These are phyloP conservation scores for Boletus tylopilopsis DNA, from an alignment of 768 basidiomycete species.

Conservation along the genomic window DNA sequence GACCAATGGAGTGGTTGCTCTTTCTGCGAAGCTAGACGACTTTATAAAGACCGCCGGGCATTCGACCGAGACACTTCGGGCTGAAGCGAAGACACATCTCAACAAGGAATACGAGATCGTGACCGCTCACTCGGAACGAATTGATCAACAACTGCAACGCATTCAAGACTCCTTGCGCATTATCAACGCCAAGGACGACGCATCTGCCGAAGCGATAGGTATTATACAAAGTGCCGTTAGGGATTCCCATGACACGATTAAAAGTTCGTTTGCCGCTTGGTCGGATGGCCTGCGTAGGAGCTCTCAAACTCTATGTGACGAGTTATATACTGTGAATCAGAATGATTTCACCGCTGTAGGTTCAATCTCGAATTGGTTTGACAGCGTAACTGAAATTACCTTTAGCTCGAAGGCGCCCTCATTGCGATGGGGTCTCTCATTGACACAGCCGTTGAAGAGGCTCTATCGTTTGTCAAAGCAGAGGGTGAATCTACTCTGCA, in stretches of 20 bases:
- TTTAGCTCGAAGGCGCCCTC: conserved; percentile 54
- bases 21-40: conserved; percentile 57
- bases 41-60: conserved; percentile 57
- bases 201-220: conserved; percentile 49
- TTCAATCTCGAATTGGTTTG: conserved; percentile 1
- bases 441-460: conserved; percentile 56
- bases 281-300: conserved; percentile 46
- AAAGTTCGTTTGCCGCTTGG: conserved; percentile 53
- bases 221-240: conserved; percentile 47
- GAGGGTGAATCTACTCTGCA: conserved; percentile 52
- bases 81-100: conserved; percentile 55
- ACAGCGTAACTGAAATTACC: conserved; percentile 3
- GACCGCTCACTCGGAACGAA: conserved; percentile 44
- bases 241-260: conserved; percentile 52
- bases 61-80: conserved; percentile 48
- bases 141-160: conserved; percentile 56
- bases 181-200: conserved; percentile 54
- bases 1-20: conserved; percentile 45
- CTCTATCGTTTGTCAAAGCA: conserved; percentile 50
- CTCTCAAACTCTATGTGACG: conserved; percentile 45
- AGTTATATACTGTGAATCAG: conserved; percentile 42
- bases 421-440: conserved; percentile 55
- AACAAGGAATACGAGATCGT: conserved; percentile 54
- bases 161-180: conserved; percentile 48
- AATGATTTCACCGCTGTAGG: conserved; percentile 45